These are phyloP conservation scores for Cynanchum wilfordii DNA, from an alignment of 257 asterid genomes.

Conservation along the genomic window DNA sequence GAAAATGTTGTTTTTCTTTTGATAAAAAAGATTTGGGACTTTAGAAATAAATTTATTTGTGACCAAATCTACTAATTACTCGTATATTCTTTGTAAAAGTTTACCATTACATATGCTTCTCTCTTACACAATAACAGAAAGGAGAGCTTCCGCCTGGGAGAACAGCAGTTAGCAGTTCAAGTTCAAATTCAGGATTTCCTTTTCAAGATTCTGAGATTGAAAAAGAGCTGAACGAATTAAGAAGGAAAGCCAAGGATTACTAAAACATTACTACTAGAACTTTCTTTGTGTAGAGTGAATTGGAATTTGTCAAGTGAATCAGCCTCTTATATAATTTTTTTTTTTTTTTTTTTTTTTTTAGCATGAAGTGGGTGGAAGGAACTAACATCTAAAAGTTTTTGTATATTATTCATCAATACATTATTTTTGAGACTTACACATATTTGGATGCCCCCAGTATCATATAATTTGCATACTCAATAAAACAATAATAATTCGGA, in stretches of 20 bases:
- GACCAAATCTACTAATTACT: too few species aligned
- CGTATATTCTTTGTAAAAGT: too few species aligned
- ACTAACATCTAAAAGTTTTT: too few species aligned
- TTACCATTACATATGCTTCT: neutral
- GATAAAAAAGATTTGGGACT: too few species aligned
- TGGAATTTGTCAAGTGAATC: conserved; percentile 10
- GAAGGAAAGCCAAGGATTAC: conserved; percentile 70
- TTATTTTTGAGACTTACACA: too few species aligned
- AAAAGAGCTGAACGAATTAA: conserved; percentile 76
- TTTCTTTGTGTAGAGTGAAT: conserved; percentile 9
- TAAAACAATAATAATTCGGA: too few species aligned
- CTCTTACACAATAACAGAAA: conserved; percentile 41
- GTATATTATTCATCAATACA: neutral
- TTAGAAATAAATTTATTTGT: too few species aligned
- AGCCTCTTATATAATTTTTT: neutral
- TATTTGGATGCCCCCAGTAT: too few species aligned
- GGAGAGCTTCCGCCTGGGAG: conserved; percentile 97
- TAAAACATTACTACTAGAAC: conserved; percentile 22
- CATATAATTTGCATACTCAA: too few species aligned
- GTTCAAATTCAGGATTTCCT: conserved; percentile 43
- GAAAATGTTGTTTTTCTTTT: too few species aligned
- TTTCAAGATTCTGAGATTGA: conserved; percentile 86
- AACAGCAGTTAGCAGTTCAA: conserved; percentile 38
- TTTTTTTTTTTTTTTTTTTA: neutral
- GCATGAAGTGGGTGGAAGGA: too few species aligned